Evolutionary conservation across 176 grass and related monocot species (phyloP).

Genomic region (Oryza punctata): DNA sequence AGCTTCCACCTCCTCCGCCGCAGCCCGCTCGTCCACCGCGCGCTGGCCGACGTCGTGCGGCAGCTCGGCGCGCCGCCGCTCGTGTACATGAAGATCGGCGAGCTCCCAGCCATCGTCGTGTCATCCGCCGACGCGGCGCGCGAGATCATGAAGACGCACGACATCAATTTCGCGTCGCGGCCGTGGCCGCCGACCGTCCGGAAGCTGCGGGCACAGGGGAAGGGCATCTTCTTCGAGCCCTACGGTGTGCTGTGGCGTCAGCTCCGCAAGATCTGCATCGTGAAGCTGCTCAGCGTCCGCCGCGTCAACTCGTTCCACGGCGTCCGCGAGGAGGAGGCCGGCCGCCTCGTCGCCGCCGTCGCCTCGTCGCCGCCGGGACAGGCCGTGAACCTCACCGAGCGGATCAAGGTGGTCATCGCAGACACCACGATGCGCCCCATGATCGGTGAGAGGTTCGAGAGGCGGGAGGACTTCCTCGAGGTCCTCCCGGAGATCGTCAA

Average conservation of each 20-base stretch:
- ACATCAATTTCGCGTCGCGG: constrained; percentile 40
- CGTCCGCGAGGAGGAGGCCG: constrained; percentile 45
- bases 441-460: constrained; percentile 37
- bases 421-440: constrained; percentile 31
- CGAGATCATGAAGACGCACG: constrained; percentile 47
- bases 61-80: constrained; percentile 6
- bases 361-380: neutral
- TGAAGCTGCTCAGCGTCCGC: constrained; percentile 44
- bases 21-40: constrained; percentile 8
- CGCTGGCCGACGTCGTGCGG: constrained; percentile 29
- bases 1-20: neutral
- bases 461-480: neutral
- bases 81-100: constrained; percentile 29
- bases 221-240: neutral
- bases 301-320: constrained; percentile 45
- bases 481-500: neutral
- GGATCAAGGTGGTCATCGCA: constrained; percentile 3
- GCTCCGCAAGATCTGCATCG: constrained; percentile 52
- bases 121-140: constrained; percentile 21
- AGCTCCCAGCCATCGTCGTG: constrained; percentile 37
- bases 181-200: neutral
- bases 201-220: neutral
- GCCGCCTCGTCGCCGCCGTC: constrained; percentile 16
- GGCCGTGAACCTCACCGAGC: constrained; percentile 32
- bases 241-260: constrained; percentile 53